A percentile compares a stretch with the other conserved stretches of the same genome.
phyloP scores from a whole-genome alignment of 768 basidiomycete species.

The Xerocomellus amylosporus region DNA sequence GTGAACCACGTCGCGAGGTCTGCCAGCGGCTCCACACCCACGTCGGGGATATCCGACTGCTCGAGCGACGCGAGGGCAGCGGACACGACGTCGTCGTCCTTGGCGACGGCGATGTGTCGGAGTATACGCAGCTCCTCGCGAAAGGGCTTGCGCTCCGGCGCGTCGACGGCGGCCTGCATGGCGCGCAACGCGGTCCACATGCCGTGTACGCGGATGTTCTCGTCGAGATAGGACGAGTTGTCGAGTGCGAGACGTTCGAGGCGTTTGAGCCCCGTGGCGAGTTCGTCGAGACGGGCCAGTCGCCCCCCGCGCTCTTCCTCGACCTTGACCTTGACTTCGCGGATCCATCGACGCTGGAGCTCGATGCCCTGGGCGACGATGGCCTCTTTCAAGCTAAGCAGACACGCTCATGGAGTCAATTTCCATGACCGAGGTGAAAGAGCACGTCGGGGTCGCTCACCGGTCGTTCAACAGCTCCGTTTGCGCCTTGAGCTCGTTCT shows the following conservation, averaged over 20 bases:
- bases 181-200: conserved; percentile 93
- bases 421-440: not conserved
- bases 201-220: conserved; percentile 87
- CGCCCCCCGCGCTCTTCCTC: conserved; percentile 96
- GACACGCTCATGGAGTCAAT: not conserved
- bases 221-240: conserved; percentile 87
- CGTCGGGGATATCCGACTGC: conserved; percentile 67
- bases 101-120: conserved; percentile 65
- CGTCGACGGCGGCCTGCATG: conserved; percentile 61
- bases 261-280: conserved; percentile 85
- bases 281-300: conserved; percentile 90
- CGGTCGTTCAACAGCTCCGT: conserved; percentile 93
- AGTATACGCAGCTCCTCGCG: conserved; percentile 85
- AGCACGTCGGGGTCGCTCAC: conserved; percentile 40
- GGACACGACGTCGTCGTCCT: conserved; percentile 65
- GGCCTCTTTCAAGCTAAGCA: conserved; percentile 82
- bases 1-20: conserved; percentile 92
- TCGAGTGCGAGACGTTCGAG: conserved; percentile 89
- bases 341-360: conserved; percentile 94
- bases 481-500: conserved; percentile 81
- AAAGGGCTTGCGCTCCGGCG: conserved; percentile 76
- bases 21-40: conserved; percentile 83
- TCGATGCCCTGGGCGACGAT: conserved; percentile 97
- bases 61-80: conserved; percentile 71
- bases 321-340: conserved; percentile 92